Base-by-base conservation (phyloP, 257 asterid genomes). In the Fraxinus excelsior region DNA sequence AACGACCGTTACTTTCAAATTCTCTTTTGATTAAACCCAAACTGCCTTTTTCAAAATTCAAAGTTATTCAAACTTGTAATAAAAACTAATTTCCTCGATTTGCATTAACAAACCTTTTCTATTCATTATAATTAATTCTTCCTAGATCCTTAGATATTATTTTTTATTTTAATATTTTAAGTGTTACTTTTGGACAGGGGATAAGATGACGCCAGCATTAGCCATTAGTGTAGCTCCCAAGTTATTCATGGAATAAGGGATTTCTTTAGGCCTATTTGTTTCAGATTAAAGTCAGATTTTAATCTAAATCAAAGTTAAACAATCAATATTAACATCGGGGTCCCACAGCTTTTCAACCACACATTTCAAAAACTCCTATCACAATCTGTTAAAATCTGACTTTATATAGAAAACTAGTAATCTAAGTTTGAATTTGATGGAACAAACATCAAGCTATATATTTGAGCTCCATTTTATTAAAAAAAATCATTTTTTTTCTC, bases 1-100 rank as follows among this genome's bases (percentile, higher is more conserved):
- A 23, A 25, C 67, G 21, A 62, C 67, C 67, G 67, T 62, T 62
- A 62, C 67, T 62, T 62, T 62, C 67, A 62, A 60, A 62, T 62
- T 62, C 68, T 12, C 68, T 62, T 62, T 25, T 62, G 68, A 62
- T 26, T 26, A 62, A 62, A 25, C 68, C 35, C 68, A 62, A 34
- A 26, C 21, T 3, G 7, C 16, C 35, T 62, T 62, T 62, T 62
- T 62, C 68, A 62, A 62, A 62, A 62, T 62, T 62, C 68, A 25
- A 62, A 62, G 68, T 25, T 62, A 62, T 62, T 29, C 3, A n/a
- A 62, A 62, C 68, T 26, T 25, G 68, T 62, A 25, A 25, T 62
- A 26, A 62, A 62, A 26, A 62, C 26, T 62, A 23, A 62, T 23
- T 12, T 62, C 68, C 68, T 62, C 68, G 35, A 62, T 62, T 62